Base-by-base conservation (phyloP, 208 protist genomes). In the Leishmania gerbilli region DNA sequence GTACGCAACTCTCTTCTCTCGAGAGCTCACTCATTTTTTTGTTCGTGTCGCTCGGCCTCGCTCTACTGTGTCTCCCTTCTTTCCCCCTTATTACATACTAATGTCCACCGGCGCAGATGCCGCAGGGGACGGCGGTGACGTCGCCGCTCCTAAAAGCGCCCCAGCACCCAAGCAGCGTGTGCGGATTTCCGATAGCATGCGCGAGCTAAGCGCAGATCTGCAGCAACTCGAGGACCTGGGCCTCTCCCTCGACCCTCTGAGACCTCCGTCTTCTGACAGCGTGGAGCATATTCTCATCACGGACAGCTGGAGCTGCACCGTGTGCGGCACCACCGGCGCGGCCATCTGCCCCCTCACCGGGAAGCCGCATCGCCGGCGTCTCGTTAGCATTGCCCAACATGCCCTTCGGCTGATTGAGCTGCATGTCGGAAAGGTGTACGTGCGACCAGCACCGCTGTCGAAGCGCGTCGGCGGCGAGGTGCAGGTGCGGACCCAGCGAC, bases 221-320 rank as follows among this genome's bases (percentile, higher is more conserved):
- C 77, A 87, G 77, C 84, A 84, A 69, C 79, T 95, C 19, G 90
- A 90, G 71, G 88, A 85, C 51, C 80, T 84, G 34, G 92, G 92
- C 7, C 84, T 96, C 37, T 84, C 79, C 24, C 85, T 93, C 75
- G 84, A 90, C 75, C 80, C 82, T 19, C 60, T 67, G 55, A 49
- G 71, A 21, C 64, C 78, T 17, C 76, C 80, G 5, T 76, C 86
- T 2, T 76, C 86, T 15, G 90, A 92, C 27, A 71, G 79, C 7
- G 90, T 96, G 37, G 91, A 96, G 81, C 91, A 96, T 45, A 87
- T 90, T 27, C 87, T 96, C 60, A 92, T 95, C 75, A 94, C 91
- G 21, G 93, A 96, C 78, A 80, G 84, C 47, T 93, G 93, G 86
- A 83, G 76, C 62, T 96, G 93, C 64, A 83, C 82, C 34, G 74